phyloP scores from a whole-genome alignment of 345 rosid genomes.

The Odontarrhena argentea region DNA sequence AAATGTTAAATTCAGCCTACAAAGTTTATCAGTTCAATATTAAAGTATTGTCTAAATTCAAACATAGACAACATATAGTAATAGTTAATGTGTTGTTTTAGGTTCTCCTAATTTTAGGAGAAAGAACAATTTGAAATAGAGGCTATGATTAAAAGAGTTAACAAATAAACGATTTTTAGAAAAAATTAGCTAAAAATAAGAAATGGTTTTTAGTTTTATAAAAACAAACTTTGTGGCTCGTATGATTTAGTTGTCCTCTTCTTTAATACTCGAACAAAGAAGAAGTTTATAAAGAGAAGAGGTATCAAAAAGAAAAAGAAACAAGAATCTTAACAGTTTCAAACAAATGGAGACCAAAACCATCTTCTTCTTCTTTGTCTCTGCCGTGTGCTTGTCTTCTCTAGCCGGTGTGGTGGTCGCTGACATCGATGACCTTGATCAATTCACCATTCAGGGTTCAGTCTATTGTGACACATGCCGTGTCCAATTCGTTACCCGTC shows the following conservation, averaged over 20 bases:
- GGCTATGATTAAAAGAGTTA: slow-evolving; percentile 26
- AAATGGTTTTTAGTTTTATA: slow-evolving; percentile 17
- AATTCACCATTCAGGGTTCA: slow-evolving; percentile 51
- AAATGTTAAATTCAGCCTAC: background rate
- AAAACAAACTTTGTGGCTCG: slow-evolving; percentile 32
- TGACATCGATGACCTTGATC: slow-evolving; percentile 34
- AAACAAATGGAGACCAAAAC: slow-evolving; percentile 38
- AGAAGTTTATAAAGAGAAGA: slow-evolving; percentile 26
- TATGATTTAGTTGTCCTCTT: slow-evolving; percentile 39
- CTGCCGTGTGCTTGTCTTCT: slow-evolving; percentile 51
- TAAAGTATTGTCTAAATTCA: background rate
- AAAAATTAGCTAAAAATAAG: slow-evolving; percentile 28
- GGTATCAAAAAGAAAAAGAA: background rate
- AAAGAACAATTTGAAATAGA: slow-evolving; percentile 14
- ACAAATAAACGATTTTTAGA: slow-evolving; percentile 4
- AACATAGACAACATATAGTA: background rate
- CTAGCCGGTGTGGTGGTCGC: slow-evolving; percentile 39
- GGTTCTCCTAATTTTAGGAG: slow-evolving; percentile 32
- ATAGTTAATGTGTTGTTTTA: background rate
- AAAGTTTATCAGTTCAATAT: background rate
- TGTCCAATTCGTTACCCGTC: slow-evolving; percentile 53
- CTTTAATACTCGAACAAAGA: slow-evolving; percentile 7
- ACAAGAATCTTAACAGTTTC: slow-evolving; percentile 25
- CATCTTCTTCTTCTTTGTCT: slow-evolving; percentile 43
- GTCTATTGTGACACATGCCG: slow-evolving; percentile 72